phyloP scores from a whole-genome alignment of 768 basidiomycete genomes.

The Termitomyces sp. region DNA sequence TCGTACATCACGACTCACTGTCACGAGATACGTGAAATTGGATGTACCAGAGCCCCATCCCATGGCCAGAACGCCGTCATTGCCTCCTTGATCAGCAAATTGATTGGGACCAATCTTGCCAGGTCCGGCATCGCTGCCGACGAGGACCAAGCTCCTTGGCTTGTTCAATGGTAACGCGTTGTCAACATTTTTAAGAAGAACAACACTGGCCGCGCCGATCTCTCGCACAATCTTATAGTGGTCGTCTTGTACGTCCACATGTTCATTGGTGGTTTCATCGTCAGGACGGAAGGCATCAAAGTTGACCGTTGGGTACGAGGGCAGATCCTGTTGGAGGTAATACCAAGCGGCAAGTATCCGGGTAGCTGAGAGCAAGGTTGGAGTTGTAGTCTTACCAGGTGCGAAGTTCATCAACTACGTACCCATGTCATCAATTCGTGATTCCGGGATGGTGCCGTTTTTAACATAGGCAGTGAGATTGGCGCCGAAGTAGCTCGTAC shows the following conservation, averaged over 20 bases:
- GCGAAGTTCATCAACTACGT: conserved; percentile 17
- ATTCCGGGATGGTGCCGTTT: conserved; percentile 64
- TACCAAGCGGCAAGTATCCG: conserved; percentile 76
- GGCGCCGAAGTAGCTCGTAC: conserved; percentile 55
- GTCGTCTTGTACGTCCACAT: conserved; percentile 64
- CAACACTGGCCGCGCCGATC: conserved; percentile 69
- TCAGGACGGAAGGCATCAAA: conserved; percentile 62
- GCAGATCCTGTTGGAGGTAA: conserved; percentile 56
- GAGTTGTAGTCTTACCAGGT: neutral
- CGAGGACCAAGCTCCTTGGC: conserved; percentile 52
- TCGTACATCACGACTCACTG: conserved; percentile 35
- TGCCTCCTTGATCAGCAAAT: conserved; percentile 57
- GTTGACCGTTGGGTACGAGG: conserved; percentile 58
- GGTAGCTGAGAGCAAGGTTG: conserved; percentile 38
- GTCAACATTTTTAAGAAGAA: conserved; percentile 69
- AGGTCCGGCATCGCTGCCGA: conserved; percentile 65
- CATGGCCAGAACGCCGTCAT: conserved; percentile 76
- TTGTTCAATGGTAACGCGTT: conserved; percentile 54
- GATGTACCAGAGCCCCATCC: conserved; percentile 90
- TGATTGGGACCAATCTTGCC: conserved; percentile 65
- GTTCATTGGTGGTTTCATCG: conserved; percentile 50
- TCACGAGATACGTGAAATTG: conserved; percentile 74
- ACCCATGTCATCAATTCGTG: conserved; percentile 76
- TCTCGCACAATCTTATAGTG: conserved; percentile 65
- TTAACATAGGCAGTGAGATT: conserved; percentile 65